Base-by-base conservation (phyloP, 1,284 basidiomycete genomes). In the Ganoderma leucocontextum region DNA sequence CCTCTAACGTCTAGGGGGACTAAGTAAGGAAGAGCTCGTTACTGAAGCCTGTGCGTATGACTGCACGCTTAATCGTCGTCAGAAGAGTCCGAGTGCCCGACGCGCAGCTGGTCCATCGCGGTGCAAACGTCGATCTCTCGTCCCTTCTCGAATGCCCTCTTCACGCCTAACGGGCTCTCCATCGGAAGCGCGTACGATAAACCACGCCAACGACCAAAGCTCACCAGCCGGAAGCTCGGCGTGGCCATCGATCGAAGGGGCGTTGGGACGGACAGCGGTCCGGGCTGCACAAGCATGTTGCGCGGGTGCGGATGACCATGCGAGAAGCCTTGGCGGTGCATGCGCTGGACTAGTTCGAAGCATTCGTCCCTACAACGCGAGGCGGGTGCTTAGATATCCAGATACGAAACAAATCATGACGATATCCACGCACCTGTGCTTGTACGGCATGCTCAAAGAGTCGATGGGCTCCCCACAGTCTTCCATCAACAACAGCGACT, bases 401-500 rank as follows among this genome's bases (percentile, higher is more conserved):
- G 19, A 22, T 35, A 47, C 47, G 7, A 8, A 47, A 47, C 3
- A 22, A 7, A 19, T 17, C 7, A 44, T 6, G 47, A 9, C 10
- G 29, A 35, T 33, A 33, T 10, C 7, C 0, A 60, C 80, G 55
- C 60, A 81, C 80, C 74, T 78, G 15, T 83, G 78, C 55, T 83
- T 81, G 13, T 74, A 29, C 29, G 63, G 75, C 62, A 86, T 77
- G 35, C 66, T 35, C 0, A 53, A 38, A 1, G 78, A 63, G 10
- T 77, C 66, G 12, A 86, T 75, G 10, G 78, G 79, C 6, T 63
- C 67, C 1, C 86, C 86, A 67, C 87, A 88, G 57, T 85, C 78
- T 74, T 89, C 86, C 33, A 87, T 70, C 19, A 89, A 78, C 49
- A 89, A 72, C 59, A 87, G 81, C 0, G 85, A 82, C 68, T 82